Base-by-base conservation (phyloP, 345 rosid genomes). In the Lumnitzera racemosa region DNA sequence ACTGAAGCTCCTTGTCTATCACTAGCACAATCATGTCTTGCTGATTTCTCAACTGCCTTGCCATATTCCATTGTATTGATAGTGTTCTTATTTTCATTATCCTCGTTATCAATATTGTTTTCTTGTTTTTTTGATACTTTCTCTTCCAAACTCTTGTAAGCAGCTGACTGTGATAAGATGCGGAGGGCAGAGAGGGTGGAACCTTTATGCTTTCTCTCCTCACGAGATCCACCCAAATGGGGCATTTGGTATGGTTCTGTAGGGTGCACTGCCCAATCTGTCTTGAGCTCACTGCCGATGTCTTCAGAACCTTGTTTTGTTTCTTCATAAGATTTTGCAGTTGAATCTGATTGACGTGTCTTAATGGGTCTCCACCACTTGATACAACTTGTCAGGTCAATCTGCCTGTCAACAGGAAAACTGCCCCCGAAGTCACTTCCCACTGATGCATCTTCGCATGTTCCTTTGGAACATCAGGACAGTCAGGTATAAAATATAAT, bases 341-440 rank as follows among this genome's bases (percentile, higher is more conserved):
- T 67, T 46, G 89, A 69, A 56, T 89, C 96, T 41, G 77, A 70
- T 61, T 80, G 96, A 67, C 96, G 88, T 68, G 71, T 64, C 78
- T 78, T 90, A 72, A 78, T 84, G 27, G 78, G 65, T 13, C 91
- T 88, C 97, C 99, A 90, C 99, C 99, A 94, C 70, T 90, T 94
- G 64, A 94, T 80, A 62, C 83, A 77, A 65, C 82, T 75, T 48
- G 99, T 86, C 55, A 94, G 77, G 77, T 89, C 99, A 46, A 90
- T 81, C 75, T 86, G 87, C 78, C 90, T 87, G 25, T 94, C 97
- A 55, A 79, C 69, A 74, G 85, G 81, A 71, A 89, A 82, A 67
- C 85, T 69, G 62, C 96, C 84, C 43, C 77, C 69, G 73, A 78
- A 83, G 73, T 86, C 95, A 68, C 80, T 80, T 68, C 90, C 91